Evolutionary conservation across 257 asterid species (phyloP), one percentile per base, ranked within the genome.

Genomic region (Penstemon barbatus): DNA sequence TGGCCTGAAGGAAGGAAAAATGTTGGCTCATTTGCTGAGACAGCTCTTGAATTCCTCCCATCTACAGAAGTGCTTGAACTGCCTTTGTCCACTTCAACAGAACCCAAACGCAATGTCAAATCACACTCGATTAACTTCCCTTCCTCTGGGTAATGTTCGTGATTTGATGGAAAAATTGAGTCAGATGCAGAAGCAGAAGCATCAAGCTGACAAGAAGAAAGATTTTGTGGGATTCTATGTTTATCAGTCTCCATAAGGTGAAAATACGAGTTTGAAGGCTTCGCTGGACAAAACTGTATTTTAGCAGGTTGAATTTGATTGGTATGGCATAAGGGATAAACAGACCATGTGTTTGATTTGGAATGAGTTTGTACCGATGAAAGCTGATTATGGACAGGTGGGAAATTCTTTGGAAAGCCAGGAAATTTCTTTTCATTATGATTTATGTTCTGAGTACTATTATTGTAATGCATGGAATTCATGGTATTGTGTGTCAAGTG

Each of bases 241-340:
- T 74, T 70, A 37, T 75, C 61, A 51, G 63, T 66, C 65, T 70
- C 83, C 62, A 36, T 36, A 39, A 65, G 71, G 40, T 44, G 70
- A 71, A 77, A 46, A 66, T 71, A 71, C 4, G 80, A 71, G 40
- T 69, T 63, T 42, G 70, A 69, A 68, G 84, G 61, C 63, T 18
- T 74, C 6, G 48, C 59, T 11, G 71, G 55, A 69, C 25, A 39
- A 9, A 75, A n/a, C 33, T 59, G 65, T 38, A 71, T 56, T 39
- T 52, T 75, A 5, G 70, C 72, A 37, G 79, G 69, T 59, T 44
- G 85, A 71, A 63, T 63, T 13, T 66, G 79, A 64, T 74, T 72
- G 59, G 80, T 81, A 63, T 76, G 50, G 81, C 72, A 78, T 69
- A 93, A 65, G 19, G 99, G 99, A 72, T 82, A 93, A 66, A 81